Percentiles rank a stretch among this genome's conserved stretches.
These are phyloP conservation scores for Stemphylium lycopersici DNA, from an alignment of 2,329 filamentous ascomycete species.

Conservation along the genomic window DNA sequence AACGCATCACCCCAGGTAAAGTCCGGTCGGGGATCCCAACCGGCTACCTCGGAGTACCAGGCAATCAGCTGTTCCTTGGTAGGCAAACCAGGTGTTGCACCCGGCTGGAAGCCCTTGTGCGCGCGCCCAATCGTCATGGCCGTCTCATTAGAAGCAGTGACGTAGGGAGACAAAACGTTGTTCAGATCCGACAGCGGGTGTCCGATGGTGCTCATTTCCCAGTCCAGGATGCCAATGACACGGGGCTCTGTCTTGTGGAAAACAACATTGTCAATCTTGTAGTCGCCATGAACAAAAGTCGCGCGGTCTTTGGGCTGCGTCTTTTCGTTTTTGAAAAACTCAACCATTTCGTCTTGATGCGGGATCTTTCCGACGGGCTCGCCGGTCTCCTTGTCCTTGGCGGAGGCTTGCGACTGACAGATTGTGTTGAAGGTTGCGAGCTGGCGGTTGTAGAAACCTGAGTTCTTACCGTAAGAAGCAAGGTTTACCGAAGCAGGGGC, in stretches of 20 bases:
- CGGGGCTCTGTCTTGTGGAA: conserved; percentile 87
- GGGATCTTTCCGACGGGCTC: conserved; percentile 81
- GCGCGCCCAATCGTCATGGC: conserved; percentile 49
- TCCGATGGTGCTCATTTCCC: conserved; percentile 95
- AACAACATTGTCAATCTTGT: conserved; percentile 72
- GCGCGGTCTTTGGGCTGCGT: conserved; percentile 78
- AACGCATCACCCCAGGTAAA: conserved; percentile 70
- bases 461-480: conserved; percentile 71
- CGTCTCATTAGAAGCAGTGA: conserved; percentile 49
- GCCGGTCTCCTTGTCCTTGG: conserved; percentile 77
- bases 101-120: conserved; percentile 64
- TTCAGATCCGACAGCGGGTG: conserved; percentile 90
- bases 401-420: conserved; percentile 75
- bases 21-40: conserved; percentile 70
- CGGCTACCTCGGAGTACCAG: conserved; percentile 72
- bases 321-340: conserved; percentile 73
- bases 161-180: conserved; percentile 68
- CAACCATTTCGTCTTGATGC: conserved; percentile 78
- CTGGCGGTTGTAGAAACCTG: conserved; percentile 85
- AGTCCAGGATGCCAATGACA: conserved; percentile 92
- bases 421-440: conserved; percentile 82
- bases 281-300: conserved; percentile 90
- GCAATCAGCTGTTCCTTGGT: conserved; percentile 62
- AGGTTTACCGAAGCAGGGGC: conserved; percentile 70
- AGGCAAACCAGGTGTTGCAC: conserved; percentile 70